phyloP scores from a whole-genome alignment of 495 filamentous ascomycete species.

The Podospora sp. region DNA sequence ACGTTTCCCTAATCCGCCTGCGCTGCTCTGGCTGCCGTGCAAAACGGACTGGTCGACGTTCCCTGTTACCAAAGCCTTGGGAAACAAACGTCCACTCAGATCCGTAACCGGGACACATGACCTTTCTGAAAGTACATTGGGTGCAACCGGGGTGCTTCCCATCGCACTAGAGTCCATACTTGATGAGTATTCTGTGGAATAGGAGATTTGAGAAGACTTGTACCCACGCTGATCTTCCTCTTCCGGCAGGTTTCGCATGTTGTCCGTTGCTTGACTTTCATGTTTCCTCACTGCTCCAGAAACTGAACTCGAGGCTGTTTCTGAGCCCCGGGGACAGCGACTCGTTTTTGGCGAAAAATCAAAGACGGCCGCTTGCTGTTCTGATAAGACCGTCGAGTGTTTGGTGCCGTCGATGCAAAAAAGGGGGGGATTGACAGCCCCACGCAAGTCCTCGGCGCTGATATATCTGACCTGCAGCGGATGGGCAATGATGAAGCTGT shows the following conservation, averaged over 20 bases:
- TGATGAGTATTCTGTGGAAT: not conserved
- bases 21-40: not conserved
- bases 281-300: not conserved
- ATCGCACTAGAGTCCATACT: constrained; percentile 26
- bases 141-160: constrained; percentile 26
- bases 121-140: constrained; percentile 26
- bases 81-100: constrained; percentile 32
- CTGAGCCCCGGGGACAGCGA: not conserved
- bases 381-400: not conserved
- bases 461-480: not conserved
- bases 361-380: not conserved
- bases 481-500: not conserved
- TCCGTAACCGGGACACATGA: constrained; percentile 28
- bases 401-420: not conserved
- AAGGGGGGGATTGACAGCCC: too few relatives aligned
- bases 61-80: constrained; percentile 1
- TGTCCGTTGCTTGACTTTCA: constrained; percentile 29
- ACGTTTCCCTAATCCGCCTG: not conserved
- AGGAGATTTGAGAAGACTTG: not conserved
- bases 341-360: not conserved
- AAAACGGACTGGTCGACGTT: not conserved
- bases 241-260: constrained; percentile 30
- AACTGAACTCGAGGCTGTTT: not conserved
- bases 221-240: constrained; percentile 29
- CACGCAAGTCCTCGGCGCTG: not conserved